Evolutionary conservation across 495 filamentous ascomycete species (phyloP).

Genomic region (Penicilliopsis zonata): DNA sequence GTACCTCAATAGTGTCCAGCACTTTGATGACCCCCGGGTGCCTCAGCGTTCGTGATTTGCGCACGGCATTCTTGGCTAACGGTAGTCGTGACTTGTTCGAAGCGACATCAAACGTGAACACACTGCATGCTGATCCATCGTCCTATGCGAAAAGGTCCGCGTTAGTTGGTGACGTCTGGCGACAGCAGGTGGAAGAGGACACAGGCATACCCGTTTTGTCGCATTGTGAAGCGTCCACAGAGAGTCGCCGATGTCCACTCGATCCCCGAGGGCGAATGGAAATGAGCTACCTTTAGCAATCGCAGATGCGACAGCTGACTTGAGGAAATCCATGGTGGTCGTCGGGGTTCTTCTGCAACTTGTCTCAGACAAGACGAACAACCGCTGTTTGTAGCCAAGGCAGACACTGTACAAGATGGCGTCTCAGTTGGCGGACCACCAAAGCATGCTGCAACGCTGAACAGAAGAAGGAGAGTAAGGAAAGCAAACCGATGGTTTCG

Average conservation of each 20-base stretch:
- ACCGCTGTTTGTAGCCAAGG: no score
- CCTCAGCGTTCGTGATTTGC: slow-evolving; percentile 80
- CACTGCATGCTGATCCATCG: slow-evolving; percentile 84
- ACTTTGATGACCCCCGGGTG: slow-evolving; percentile 92
- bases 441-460: no score
- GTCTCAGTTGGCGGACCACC: no score
- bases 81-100: slow-evolving; percentile 69
- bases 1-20: slow-evolving; percentile 85
- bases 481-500: no score
- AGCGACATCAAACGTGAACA: slow-evolving; percentile 85
- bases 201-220: slow-evolving; percentile 60
- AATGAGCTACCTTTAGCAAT: slow-evolving; percentile 91
- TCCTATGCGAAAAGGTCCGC: slow-evolving; percentile 41
- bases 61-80: slow-evolving; percentile 82
- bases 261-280: slow-evolving; percentile 83
- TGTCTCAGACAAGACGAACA: no score
- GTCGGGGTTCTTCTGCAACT: no score
- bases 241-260: slow-evolving; percentile 75
- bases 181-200: not conserved
- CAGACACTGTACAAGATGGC: no score
- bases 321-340: slow-evolving; percentile 84
- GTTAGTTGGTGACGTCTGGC: no score
- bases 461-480: no score
- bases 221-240: slow-evolving; percentile 92
- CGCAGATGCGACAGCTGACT: slow-evolving; percentile 90